Conservation (phyloP, 2,329 filamentous ascomycete species). For the Exserohilum rostratum region DNA sequence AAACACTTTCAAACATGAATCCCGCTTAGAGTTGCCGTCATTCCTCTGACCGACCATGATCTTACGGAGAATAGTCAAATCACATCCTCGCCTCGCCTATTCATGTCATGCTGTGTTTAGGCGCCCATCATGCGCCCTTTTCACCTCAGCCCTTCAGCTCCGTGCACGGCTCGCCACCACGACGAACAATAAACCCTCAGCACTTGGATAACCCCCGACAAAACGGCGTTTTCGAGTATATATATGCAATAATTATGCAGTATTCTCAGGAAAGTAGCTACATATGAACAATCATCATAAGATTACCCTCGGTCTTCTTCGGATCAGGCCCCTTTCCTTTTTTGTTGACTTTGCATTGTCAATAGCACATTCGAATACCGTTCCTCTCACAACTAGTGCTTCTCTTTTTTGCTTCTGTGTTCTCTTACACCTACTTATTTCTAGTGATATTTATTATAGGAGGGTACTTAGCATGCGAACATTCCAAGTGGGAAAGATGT, state of each 20-base stretch:
- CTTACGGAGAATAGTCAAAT: no score
- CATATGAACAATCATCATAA: background rate
- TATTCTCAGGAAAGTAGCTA: background rate
- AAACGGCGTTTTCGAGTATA: background rate
- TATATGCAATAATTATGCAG: background rate
- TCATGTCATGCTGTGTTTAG: background rate
- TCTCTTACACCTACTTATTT: no score
- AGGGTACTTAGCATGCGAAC: no score
- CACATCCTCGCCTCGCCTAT: no score
- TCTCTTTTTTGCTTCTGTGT: background rate
- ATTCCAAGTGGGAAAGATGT: no score
- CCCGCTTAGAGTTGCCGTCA: no score
- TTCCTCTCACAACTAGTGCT: background rate
- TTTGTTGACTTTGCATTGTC: background rate
- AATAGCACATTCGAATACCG: background rate
- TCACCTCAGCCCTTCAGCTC: background rate
- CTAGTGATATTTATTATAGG: no score
- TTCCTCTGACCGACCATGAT: no score
- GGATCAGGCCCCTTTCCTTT: background rate
- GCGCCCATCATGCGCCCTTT: background rate
- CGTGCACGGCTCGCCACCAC: background rate
- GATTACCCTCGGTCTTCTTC: background rate
- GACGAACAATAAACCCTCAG: background rate
- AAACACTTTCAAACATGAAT: no score
- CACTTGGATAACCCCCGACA: background rate